phyloP scores from a whole-genome alignment of 352 stramenopile species.

The Pythium insidiosum region DNA sequence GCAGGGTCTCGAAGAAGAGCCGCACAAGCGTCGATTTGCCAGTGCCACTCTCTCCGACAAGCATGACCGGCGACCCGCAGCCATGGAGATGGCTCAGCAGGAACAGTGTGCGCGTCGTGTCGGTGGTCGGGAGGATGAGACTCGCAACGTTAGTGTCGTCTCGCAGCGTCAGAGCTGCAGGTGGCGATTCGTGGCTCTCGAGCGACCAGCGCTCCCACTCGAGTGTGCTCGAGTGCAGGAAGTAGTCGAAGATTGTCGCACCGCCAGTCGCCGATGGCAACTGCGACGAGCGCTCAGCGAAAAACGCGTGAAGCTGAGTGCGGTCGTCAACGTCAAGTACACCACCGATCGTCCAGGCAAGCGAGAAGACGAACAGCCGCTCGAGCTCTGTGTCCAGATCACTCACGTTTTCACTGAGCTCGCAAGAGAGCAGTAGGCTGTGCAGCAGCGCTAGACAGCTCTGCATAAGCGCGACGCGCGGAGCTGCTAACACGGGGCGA shows the following conservation, averaged over 20 bases:
- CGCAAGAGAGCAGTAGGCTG: conserved; percentile 40
- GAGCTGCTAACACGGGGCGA: conserved; percentile 53
- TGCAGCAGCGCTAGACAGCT: conserved; percentile 57
- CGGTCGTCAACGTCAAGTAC: conserved; percentile 81
- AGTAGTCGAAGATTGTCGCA: conserved; percentile 89
- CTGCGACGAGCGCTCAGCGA: conserved; percentile 18
- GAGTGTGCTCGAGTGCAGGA: conserved; percentile 81
- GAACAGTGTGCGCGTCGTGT: conserved; percentile 65
- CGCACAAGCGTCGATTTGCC: conserved; percentile 81
- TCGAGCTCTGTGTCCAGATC: conserved; percentile 73
- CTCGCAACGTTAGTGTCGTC: conserved; percentile 66
- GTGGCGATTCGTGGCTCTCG: conserved; percentile 12
- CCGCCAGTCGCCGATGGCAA: not conserved
- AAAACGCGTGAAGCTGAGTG: conserved; percentile 57
- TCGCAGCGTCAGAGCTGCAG: conserved; percentile 2
- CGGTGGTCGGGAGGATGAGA: conserved; percentile 82
- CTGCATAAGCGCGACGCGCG: conserved; percentile 75
- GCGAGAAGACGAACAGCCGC: conserved; percentile 73
- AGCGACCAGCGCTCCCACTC: conserved; percentile 86
- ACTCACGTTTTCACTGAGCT: conserved; percentile 39
- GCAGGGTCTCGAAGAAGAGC: conserved; percentile 59
- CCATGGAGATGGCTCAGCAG: conserved; percentile 59
- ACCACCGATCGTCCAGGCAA: conserved; percentile 80
- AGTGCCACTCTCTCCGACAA: conserved; percentile 81
- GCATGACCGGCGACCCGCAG: conserved; percentile 53